Evolutionary conservation across 371 early-diverging fungal species (phyloP).

Genomic region (Lichtheimia ornata): DNA sequence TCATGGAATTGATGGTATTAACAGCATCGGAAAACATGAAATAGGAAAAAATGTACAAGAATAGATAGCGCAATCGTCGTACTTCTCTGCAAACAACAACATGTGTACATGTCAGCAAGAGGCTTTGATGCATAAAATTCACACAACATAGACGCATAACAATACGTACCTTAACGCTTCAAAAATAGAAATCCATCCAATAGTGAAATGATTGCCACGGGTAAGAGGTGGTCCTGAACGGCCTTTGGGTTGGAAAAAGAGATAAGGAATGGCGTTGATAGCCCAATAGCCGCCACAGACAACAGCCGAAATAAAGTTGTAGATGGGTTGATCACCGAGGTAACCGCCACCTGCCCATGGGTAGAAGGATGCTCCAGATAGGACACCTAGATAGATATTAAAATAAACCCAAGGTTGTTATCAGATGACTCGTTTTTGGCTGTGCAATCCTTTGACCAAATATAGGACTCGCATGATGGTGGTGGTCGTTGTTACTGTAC

Average conservation of each 20-base stretch:
- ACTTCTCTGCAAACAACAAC: constrained; percentile 31
- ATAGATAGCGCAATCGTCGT: constrained; percentile 48
- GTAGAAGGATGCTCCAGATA: constrained; percentile 45
- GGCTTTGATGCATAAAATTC: neutral
- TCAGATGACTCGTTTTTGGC: too few species aligned
- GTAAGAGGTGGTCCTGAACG: constrained; percentile 46
- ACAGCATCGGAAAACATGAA: constrained; percentile 64
- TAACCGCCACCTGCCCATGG: constrained; percentile 34
- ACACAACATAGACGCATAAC: neutral
- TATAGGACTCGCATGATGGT: neutral
- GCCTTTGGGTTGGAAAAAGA: constrained; percentile 35
- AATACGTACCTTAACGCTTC: constrained; percentile 26
- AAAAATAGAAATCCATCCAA: constrained; percentile 51
- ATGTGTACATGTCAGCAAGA: neutral
- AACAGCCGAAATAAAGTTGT: constrained; percentile 44
- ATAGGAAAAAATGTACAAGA: constrained; percentile 58
- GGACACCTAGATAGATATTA: constrained; percentile 12
- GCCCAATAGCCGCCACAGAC: constrained; percentile 52
- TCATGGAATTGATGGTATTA: constrained; percentile 52
- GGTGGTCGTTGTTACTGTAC: neutral
- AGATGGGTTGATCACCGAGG: constrained; percentile 43
- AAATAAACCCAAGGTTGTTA: too few species aligned
- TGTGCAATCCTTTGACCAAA: too few species aligned
- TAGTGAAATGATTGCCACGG: constrained; percentile 32
- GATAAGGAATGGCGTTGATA: constrained; percentile 48